Evolutionary conservation across 1,284 basidiomycete genomes (phyloP), one percentile per base, ranked within the genome.

Genomic region (Cutaneotrichosporon curvatum): DNA sequence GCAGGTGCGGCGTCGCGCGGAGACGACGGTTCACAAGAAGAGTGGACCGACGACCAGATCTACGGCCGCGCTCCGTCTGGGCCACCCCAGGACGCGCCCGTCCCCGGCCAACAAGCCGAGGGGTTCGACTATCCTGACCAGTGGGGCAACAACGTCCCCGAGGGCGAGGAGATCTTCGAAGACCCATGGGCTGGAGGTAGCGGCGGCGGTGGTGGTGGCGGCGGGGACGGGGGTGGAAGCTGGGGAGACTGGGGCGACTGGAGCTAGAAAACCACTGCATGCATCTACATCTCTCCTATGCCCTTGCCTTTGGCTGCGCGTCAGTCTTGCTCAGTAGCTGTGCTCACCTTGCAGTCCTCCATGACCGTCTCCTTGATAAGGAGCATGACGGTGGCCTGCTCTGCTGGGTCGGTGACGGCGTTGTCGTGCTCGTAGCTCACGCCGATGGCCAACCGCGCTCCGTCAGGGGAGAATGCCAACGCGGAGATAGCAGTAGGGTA

Each of bases 351-450:
- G 55, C 68, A 71, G 58, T 75, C 74, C 30, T 74, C 73, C 52
- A 69, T 68, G 42, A 69, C 70, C 37, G 61, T 67, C 52, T 68
- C 69, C 59, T 65, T 75, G 51, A 67, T 61, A 55, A 61, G 61
- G 40, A 62, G 53, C 59, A 62, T 61, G 41, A 60, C 65, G 51
- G 48, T 62, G 23, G 54, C 56, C 53, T 63, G 61, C 33, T 64
- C 67, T 38, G 65, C 69, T 3, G 46, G 48, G 35, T 43, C 58
- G 37, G 40, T 47, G 18, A 67, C 78, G 56, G 85, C 84, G 9
- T 85, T 87, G 51, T 87, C 82, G 60, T 94, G 88, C 84, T 87
- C 86, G 73, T 90, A 89, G 54, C 86, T 83, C 8, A 82, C 80
- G 0, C 81, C 90, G 25, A 91, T 79, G 2, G 87, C 90, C 11